Evolutionary conservation across 306 rosid genomes (phyloP).

Genomic region (Cucurbita pepo): DNA sequence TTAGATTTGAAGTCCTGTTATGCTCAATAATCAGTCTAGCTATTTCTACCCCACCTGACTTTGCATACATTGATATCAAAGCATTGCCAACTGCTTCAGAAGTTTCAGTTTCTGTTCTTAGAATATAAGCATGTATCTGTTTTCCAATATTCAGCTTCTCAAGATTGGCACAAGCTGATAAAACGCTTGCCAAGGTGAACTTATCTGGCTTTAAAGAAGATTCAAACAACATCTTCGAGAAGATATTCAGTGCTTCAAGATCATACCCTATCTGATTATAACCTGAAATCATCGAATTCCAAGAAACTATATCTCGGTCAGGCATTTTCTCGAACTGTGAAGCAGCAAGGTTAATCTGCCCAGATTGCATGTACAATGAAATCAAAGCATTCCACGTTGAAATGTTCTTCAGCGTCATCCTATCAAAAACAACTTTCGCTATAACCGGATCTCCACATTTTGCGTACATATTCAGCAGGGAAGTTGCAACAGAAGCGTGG

Average conservation of each 20-base stretch:
- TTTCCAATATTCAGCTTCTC: constrained; percentile 54
- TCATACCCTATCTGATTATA: constrained; percentile 41
- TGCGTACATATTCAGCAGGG: constrained; percentile 79
- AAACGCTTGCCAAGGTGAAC: constrained; percentile 55
- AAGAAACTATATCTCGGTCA: constrained; percentile 45
- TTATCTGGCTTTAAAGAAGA: constrained; percentile 48
- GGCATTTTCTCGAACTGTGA: constrained; percentile 45
- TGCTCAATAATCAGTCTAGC: constrained; percentile 39
- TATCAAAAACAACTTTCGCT: constrained; percentile 46
- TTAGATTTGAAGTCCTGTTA: constrained; percentile 28
- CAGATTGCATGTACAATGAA: constrained; percentile 45
- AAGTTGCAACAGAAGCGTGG: constrained; percentile 44
- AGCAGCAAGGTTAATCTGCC: constrained; percentile 47
- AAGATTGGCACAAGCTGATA: constrained; percentile 72
- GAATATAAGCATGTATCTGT: constrained; percentile 52
- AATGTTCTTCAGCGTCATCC: constrained; percentile 42
- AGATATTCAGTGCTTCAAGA: constrained; percentile 38
- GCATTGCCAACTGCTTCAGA: constrained; percentile 45
- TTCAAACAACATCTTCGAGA: constrained; percentile 39
- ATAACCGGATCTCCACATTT: constrained; percentile 48
- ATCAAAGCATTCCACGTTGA: constrained; percentile 67
- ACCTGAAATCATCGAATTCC: constrained; percentile 70
- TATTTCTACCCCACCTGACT: constrained; percentile 43
- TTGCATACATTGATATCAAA: constrained; percentile 68
- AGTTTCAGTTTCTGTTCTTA: constrained; percentile 27